Evolutionary conservation across 140 eudicot genomes (phyloP), one percentile per base, ranked within the genome.

Genomic region (Anethum foeniculum): DNA sequence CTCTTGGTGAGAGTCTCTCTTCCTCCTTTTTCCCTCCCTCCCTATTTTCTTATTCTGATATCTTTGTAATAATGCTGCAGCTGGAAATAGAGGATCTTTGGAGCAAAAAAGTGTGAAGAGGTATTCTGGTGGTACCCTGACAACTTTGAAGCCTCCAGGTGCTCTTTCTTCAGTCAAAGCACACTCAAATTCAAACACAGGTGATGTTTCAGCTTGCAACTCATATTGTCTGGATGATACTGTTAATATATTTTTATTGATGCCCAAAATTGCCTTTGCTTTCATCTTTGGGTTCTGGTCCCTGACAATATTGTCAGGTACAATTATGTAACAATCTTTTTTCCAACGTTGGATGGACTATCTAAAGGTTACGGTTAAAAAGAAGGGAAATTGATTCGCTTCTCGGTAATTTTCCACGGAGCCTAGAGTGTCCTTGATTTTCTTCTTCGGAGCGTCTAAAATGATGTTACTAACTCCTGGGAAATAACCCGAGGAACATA

Each of bases 41-140:
- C 18, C 62, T 18, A n/a, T 18, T 71, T 6, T 38, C 43, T 34
- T 34, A 12, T 46, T 47, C 77, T 73, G 54, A 73, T 39, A 23
- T 41, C 32, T 73, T 43, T 73, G 19, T 72, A 51, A 18, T 73
- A 10, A 41, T 73, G 36, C 41, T 27, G 73, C 77, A 73, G 88
- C 89, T 90, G 90, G 83, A 74, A 51, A 85, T 7, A 86, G 86
- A 74, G 85, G 81, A 39, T 75, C 60, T 78, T 34, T 82, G 78
- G 92, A 86, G 80, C 92, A 87, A 79, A 92, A 87, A 84, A 18
- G 81, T 88, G 85, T 79, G 39, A 78, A 83, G 77, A 85, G 76
- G 76, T 83, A 79, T 84, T 58, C 90, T 32, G 84, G 92, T 39
- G 85, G 91, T 19, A 81, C 75, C 75, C 71, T 90, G 81, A 47